Base-by-base conservation (phyloP, 73 alveolate species). In the Symbiodinium pilosum region DNA sequence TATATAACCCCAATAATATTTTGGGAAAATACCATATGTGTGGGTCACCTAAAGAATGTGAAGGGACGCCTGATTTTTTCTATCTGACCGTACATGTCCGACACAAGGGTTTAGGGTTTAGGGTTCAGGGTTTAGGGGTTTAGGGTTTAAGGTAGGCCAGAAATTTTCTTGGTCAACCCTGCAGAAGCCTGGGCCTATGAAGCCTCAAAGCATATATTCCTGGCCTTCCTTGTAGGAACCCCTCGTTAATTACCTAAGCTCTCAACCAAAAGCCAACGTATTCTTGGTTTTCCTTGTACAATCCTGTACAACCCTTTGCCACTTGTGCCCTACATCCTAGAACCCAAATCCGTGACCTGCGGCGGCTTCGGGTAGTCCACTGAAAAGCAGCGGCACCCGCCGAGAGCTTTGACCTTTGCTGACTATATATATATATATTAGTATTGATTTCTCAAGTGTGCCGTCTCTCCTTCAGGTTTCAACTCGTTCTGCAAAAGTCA, bases 291-390 rank as follows among this genome's bases (percentile, higher is more conserved):
- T n/a, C n/a, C 73, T 54, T n/a, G 34, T 16, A 16, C 34, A 9
- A 54, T 5, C 73, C 1, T n/a, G 32, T 8, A 6, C 20, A 54
- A 54, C 73, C 73, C 28, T 11, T n/a, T n/a, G n/a, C n/a, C n/a
- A n/a, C n/a, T 16, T 26, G 16, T 28, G 34, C 41, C 81, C 81
- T 64, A 8, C 24, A 64, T 20, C 39, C 38, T 24, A 28, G 38
- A 24, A 7, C 14, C 81, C 81, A 64, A 64, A 64, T 16, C 81
- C 81, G 12, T 0, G 28, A 20, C 81, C 40, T 69, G 75, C 34
- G 97, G 97, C 81, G 97, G 97, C 97, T 91, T 91, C 41, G 97
- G 97, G 54, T 91, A 91, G 12, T 91, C 97, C 87, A 91, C 97
- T 39, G 38, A 42, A 88, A 91, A 69, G 87, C 89, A 85, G 21